These are phyloP conservation scores for Pleurotus tuber-regium DNA, from an alignment of 768 basidiomycete species.

Conservation along the genomic window DNA sequence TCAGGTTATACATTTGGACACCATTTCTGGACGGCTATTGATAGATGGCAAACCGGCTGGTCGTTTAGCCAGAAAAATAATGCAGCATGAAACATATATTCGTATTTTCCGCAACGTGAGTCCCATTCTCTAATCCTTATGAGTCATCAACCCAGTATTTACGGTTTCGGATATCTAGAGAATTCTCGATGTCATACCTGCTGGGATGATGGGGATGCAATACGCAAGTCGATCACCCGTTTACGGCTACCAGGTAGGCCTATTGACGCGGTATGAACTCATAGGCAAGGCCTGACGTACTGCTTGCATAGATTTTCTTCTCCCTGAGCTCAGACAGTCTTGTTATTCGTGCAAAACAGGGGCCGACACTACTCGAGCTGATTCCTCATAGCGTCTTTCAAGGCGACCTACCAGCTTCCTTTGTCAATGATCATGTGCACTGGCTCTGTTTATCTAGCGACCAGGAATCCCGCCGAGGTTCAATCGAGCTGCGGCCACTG, in stretches of 20 bases:
- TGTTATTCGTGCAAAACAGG: slow-evolving; percentile 27
- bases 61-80: slow-evolving; percentile 32
- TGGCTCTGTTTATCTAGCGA: slow-evolving; percentile 27
- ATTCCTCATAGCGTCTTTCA: slow-evolving; percentile 27
- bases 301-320: slow-evolving; percentile 30
- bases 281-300: no score
- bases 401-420: slow-evolving; percentile 26
- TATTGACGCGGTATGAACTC: neutral
- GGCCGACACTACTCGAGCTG: slow-evolving; percentile 25
- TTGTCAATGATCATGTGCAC: slow-evolving; percentile 28
- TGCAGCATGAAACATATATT: slow-evolving; percentile 28
- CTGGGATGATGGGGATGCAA: slow-evolving; percentile 29
- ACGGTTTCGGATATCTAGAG: slow-evolving; percentile 18
- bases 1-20: slow-evolving; percentile 35
- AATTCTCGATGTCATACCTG: slow-evolving; percentile 33
- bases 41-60: slow-evolving; percentile 39
- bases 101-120: slow-evolving; percentile 35
- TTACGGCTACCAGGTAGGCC: slow-evolving; percentile 19
- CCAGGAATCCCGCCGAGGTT: slow-evolving; percentile 5
- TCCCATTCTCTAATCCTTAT: neutral
- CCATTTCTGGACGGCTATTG: slow-evolving; percentile 38
- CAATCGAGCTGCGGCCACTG: slow-evolving; percentile 31
- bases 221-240: slow-evolving; percentile 25
- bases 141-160: neutral
- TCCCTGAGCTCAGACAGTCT: slow-evolving; percentile 18